Evolutionary conservation across 768 basidiomycete genomes (phyloP).

Genomic region (Pleurotus cornucopiae): DNA sequence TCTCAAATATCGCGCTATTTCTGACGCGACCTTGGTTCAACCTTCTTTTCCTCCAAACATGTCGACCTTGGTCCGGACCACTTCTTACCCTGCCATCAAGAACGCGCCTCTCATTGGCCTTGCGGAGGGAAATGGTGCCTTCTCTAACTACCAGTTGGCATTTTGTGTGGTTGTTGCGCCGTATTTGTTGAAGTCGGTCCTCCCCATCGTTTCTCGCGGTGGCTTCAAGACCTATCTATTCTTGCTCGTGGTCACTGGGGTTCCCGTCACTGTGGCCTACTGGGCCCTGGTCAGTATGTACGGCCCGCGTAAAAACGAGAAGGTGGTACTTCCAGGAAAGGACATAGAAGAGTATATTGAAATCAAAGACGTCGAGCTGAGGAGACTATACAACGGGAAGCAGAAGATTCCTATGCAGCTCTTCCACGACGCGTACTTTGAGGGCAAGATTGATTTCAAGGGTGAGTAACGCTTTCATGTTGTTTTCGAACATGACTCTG

Average conservation of each 20-base stretch:
- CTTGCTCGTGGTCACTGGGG: constrained; percentile 66
- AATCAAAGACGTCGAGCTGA: constrained; percentile 81
- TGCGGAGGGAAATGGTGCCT: constrained; percentile 81
- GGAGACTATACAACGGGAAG: constrained; percentile 73
- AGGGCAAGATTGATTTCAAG: constrained; percentile 94
- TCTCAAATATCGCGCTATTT: constrained; percentile 10
- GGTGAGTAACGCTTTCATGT: constrained; percentile 42
- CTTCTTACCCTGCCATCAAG: constrained; percentile 74
- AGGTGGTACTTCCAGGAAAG: constrained; percentile 79
- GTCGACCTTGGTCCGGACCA: constrained; percentile 46
- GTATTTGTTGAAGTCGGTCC: constrained; percentile 75
- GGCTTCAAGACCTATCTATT: constrained; percentile 87
- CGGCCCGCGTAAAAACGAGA: constrained; percentile 78
- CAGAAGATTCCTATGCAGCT: constrained; percentile 96
- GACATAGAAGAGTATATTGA: constrained; percentile 88
- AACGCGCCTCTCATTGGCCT: constrained; percentile 82
- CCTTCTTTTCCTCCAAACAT: constrained; percentile 20
- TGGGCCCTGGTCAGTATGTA: constrained; percentile 86
- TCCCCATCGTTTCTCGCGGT: constrained; percentile 79
- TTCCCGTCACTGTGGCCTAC: constrained; percentile 80
- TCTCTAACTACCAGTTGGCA: constrained; percentile 79
- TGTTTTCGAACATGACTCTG: not conserved
- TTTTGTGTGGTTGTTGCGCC: constrained; percentile 75
- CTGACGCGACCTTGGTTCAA: not conserved
- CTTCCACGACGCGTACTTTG: constrained; percentile 97